These are phyloP conservation scores for Angomonas ambiguus DNA, from an alignment of 208 protist genomes.

Conservation along the genomic window DNA sequence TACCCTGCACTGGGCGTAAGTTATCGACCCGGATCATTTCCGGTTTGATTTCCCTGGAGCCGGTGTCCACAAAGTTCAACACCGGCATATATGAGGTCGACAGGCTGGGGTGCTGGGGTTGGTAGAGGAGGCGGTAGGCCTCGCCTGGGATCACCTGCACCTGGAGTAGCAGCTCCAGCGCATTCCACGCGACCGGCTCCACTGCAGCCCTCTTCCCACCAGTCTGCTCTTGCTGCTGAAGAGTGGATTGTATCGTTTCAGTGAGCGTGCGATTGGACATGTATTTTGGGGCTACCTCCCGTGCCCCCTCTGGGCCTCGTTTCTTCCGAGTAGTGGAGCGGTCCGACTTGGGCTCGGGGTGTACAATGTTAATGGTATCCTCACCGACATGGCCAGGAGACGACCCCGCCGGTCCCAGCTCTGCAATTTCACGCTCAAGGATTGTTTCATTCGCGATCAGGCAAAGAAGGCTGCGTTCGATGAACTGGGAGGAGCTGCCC, in stretches of 20 bases:
- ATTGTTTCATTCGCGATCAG: constrained; percentile 37
- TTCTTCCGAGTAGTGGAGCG: neutral
- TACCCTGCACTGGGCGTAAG: constrained; percentile 20
- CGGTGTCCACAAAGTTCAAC: constrained; percentile 20
- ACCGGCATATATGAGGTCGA: constrained; percentile 5
- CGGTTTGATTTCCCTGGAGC: neutral
- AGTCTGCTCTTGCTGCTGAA: neutral
- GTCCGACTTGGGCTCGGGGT: constrained; percentile 13
- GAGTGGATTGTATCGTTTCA: constrained; percentile 1
- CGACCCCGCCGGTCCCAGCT: constrained; percentile 5
- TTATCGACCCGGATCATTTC: constrained; percentile 19
- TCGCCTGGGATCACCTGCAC: constrained; percentile 70
- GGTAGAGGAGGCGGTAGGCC: constrained; percentile 34
- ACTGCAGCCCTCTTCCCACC: constrained; percentile 15
- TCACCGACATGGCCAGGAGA: constrained; percentile 16
- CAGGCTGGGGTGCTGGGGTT: neutral
- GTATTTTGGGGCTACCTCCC: constrained; percentile 25
- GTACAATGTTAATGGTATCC: neutral
- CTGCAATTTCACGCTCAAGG: constrained; percentile 7
- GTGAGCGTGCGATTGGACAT: constrained; percentile 23
- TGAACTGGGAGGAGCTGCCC: constrained; percentile 73
- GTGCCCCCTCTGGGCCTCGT: constrained; percentile 7
- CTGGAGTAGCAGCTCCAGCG: constrained; percentile 75
- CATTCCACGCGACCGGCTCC: constrained; percentile 27
- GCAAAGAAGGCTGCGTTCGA: constrained; percentile 64